Evolutionary conservation across 768 basidiomycete genomes (phyloP), one percentile per base, ranked within the genome.

Genomic region (Boletales sp.): DNA sequence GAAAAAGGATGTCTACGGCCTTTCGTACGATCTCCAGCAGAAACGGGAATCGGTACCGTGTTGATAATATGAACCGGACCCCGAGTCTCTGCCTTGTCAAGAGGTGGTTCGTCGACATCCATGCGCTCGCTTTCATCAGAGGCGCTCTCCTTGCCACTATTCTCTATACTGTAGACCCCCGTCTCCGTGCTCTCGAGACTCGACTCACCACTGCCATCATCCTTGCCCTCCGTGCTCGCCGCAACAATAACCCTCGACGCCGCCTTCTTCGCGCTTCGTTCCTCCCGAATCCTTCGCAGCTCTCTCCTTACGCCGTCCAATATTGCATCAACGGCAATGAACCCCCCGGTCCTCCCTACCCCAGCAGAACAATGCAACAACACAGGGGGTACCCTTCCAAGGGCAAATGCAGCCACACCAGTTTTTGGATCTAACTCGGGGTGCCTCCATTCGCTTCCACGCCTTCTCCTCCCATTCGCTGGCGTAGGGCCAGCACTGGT

Each of bases 351-450:
- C 37, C 95, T 79, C 0, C 95, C 95, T 7, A 97, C 93, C 17
- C 95, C 95, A 0, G 95, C 95, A 29, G 91, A 94, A 63, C 94
- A 94, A 65, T 94, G 92, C 55, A 94, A 67, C 41, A 94, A 64
- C 27, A 93, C 79, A 1, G 90, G 89, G 18, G 78, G 69, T 13
- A 55, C 48, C 39, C 51, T 65, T 7, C 75, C 77, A 43, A 77
- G 55, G 7, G 80, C 78, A 53, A 78, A 79, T 47, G 73, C 64
- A 15, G 79, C 76, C 44, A 87, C 70, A 0, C 86, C 87, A 0
- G 76, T 81, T 50, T 69, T 69, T 15, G 70, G 59, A 48, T 87
- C 84, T 37, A 87, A 53, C 4, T 74, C 74, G 18, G 66, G 63
- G 35, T 69, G 61, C 14, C 67, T 63, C 66, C 66, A 69, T 29